A percentile compares a stretch with the other conserved stretches of the same genome.
These are phyloP conservation scores for Glycine latifolia DNA, from an alignment of 306 rosid genomes.

Conservation along the genomic window DNA sequence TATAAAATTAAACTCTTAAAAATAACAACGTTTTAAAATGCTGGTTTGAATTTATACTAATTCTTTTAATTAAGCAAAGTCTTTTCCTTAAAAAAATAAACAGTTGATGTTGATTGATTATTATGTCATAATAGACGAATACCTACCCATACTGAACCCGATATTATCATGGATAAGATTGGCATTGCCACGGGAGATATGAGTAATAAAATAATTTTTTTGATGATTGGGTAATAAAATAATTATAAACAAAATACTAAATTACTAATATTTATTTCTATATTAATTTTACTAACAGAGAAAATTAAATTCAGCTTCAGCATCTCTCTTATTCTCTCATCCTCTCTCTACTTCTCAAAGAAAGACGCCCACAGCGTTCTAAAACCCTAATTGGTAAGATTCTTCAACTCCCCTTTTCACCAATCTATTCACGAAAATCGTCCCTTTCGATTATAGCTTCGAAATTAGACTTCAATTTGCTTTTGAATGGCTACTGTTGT, in stretches of 20 bases:
- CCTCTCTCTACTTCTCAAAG: constrained; percentile 10
- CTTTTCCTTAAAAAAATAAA: background rate
- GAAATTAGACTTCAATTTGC: constrained; percentile 29
- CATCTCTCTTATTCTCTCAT: constrained; percentile 19
- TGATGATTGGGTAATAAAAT: too few species aligned
- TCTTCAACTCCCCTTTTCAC: constrained; percentile 22
- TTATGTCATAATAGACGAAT: background rate
- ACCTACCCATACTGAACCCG: too few species aligned
- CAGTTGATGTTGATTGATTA: background rate
- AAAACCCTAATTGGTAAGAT: constrained; percentile 56
- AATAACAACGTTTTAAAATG: too few species aligned
- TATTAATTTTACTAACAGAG: background rate
- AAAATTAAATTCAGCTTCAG: constrained; percentile 6
- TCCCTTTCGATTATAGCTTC: background rate
- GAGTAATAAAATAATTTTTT: too few species aligned
- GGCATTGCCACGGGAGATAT: too few species aligned
- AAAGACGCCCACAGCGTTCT: constrained; percentile 45
- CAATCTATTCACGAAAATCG: constrained; percentile 15
- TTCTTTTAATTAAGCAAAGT: too few species aligned
- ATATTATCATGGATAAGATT: too few species aligned
- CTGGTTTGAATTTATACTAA: too few species aligned
- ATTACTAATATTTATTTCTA: background rate
- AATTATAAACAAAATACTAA: background rate
- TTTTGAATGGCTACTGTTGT: constrained; percentile 11
- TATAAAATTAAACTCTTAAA: too few species aligned